A percentile compares a stretch with the other conserved stretches of the same genome.
phyloP scores from a whole-genome alignment of 805 yeast species.

The Zygosaccharomyces siamensis region DNA sequence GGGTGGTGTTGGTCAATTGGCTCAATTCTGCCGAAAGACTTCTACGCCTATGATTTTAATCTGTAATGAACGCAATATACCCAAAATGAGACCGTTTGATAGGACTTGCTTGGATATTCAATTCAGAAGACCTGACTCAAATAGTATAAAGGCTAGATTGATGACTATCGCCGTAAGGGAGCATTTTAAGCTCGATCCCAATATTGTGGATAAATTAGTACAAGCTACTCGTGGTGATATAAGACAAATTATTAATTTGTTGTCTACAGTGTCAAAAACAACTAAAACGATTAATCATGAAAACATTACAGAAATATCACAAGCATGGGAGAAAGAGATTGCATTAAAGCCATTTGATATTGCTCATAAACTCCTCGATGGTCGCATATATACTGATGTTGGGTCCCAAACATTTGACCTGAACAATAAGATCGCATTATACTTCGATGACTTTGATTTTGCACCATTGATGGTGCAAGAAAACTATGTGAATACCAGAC shows the following conservation, averaged over 20 bases:
- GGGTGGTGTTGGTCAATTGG: conserved; percentile 95
- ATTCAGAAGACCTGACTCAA: conserved; percentile 84
- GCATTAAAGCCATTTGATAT: conserved; percentile 91
- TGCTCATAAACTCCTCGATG: conserved; percentile 59
- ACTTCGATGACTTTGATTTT: conserved; percentile 91
- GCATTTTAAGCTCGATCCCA: conserved; percentile 71
- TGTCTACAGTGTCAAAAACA: conserved; percentile 79
- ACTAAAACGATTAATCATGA: conserved; percentile 51
- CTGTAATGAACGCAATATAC: conserved; percentile 87
- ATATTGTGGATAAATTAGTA: conserved; percentile 76
- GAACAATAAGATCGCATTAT: conserved; percentile 79
- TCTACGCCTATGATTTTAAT: conserved; percentile 86
- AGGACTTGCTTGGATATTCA: conserved; percentile 71
- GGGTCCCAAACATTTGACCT: conserved; percentile 49
- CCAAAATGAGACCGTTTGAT: conserved; percentile 96
- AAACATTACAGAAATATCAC: conserved; percentile 58
- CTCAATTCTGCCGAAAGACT: conserved; percentile 79
- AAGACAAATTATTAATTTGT: conserved; percentile 84
- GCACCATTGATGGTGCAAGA: conserved; percentile 96
- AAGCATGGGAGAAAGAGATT: conserved; percentile 85
- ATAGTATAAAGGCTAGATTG: conserved; percentile 73
- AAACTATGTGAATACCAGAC: conserved; percentile 70
- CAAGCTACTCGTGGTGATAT: conserved; percentile 86
- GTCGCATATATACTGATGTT: conserved; percentile 47
- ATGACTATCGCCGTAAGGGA: conserved; percentile 90